Evolutionary conservation across 2,329 filamentous ascomycete genomes (phyloP).

Genomic region (Fusarium verrucosum): DNA sequence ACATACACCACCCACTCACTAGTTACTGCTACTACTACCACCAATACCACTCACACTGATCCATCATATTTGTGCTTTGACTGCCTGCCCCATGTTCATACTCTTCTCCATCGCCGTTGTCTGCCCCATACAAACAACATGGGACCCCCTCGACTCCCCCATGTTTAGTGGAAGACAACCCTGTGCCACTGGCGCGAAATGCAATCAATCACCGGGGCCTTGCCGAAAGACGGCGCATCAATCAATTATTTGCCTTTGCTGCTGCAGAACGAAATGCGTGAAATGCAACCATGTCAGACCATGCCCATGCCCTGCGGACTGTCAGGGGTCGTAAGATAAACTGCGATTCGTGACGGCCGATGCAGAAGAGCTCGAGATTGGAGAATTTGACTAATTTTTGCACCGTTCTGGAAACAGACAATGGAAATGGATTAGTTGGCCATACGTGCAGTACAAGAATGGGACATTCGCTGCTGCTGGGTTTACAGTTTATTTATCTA

Average conservation of each 20-base stretch:
- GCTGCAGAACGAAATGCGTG: constrained; percentile 5
- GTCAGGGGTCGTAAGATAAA: constrained; percentile 40
- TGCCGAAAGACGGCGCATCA: constrained; percentile 12
- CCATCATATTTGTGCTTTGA: constrained; percentile 25
- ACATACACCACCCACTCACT: constrained; percentile 4
- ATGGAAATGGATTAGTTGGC: constrained; percentile 35
- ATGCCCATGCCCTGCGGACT: constrained; percentile 15
- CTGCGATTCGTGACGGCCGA: constrained; percentile 42
- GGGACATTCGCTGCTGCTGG: constrained; percentile 5
- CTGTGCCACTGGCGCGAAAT: constrained; percentile 26
- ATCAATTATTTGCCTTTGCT: background rate
- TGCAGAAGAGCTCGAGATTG: constrained; percentile 33
- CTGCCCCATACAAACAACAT: constrained; percentile 32
- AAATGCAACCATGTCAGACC: constrained; percentile 45
- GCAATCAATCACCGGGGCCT: constrained; percentile 27
- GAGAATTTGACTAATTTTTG: constrained; percentile 42
- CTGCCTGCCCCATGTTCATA: constrained; percentile 24
- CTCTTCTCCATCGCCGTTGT: constrained; percentile 18
- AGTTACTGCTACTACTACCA: too few species aligned
- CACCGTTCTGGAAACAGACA: constrained; percentile 25
- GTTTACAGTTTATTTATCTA: constrained; percentile 1
- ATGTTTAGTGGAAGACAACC: constrained; percentile 21
- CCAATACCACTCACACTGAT: constrained; percentile 8
- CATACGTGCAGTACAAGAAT: constrained; percentile 28
- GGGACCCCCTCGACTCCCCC: constrained; percentile 8